phyloP scores from a whole-genome alignment of 1,139 yeast species.

The Zygotorulaspora mrakii region DNA sequence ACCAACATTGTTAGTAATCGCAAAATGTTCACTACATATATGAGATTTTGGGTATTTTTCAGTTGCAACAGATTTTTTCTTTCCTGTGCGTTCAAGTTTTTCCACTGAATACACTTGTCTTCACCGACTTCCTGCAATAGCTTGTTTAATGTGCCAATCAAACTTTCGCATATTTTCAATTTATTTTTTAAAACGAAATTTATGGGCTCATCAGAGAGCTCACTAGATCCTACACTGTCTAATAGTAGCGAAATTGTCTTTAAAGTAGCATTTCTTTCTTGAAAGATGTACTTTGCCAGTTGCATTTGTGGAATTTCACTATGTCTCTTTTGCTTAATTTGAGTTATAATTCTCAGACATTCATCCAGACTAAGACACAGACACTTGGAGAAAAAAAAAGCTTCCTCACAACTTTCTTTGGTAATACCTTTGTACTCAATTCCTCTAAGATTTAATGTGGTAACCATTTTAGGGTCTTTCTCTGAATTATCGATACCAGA shows the following conservation, averaged over 20 bases:
- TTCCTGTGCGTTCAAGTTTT: constrained; percentile 13
- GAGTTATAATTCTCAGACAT: constrained; percentile 45
- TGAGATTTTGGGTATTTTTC: constrained; percentile 45
- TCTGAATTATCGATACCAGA: neutral
- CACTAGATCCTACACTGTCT: constrained; percentile 38
- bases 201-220: constrained; percentile 42
- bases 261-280: constrained; percentile 38
- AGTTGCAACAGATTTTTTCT: constrained; percentile 18
- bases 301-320: constrained; percentile 23
- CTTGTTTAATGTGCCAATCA: constrained; percentile 32
- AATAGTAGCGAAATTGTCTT: constrained; percentile 42
- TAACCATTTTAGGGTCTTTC: constrained; percentile 1
- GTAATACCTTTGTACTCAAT: constrained; percentile 10
- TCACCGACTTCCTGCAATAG: constrained; percentile 16
- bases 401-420: constrained; percentile 9
- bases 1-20: constrained; percentile 40
- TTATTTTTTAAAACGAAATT: constrained; percentile 39
- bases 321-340: constrained; percentile 28
- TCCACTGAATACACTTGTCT: neutral
- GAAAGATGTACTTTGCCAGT: constrained; percentile 28
- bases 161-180: constrained; percentile 29
- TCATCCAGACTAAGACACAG: constrained; percentile 43
- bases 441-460: constrained; percentile 15
- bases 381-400: constrained; percentile 23
- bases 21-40: constrained; percentile 43